These are phyloP conservation scores for Dothiorella sarmentorum DNA, from an alignment of 2,329 filamentous ascomycete species.

Conservation along the genomic window DNA sequence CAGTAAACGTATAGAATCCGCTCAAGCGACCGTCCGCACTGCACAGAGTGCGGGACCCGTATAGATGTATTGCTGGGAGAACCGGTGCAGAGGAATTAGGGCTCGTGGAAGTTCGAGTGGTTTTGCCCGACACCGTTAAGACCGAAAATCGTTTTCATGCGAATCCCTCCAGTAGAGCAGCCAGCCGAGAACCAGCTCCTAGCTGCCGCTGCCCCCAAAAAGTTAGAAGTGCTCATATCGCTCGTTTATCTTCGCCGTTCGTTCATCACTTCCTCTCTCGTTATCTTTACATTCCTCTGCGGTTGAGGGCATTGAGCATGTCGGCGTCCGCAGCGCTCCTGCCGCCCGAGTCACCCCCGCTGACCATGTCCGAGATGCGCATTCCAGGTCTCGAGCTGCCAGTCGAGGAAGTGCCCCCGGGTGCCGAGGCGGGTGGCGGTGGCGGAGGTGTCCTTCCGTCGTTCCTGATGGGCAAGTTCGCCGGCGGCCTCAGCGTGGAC, in stretches of 20 bases:
- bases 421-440: conserved; percentile 27
- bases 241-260: conserved; percentile 14
- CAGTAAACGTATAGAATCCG: conserved; percentile 11
- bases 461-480: conserved; percentile 29
- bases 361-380: conserved; percentile 43
- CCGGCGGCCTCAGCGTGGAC: conserved; percentile 30
- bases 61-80: neutral
- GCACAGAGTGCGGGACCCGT: neutral
- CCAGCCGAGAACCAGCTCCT: conserved; percentile 18
- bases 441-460: conserved; percentile 36
- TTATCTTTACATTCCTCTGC: conserved; percentile 29
- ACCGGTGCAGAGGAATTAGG: conserved; percentile 9
- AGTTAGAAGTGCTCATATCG: conserved; percentile 13
- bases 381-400: conserved; percentile 28
- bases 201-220: conserved; percentile 8
- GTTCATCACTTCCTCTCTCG: conserved; percentile 4
- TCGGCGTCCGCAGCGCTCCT: conserved; percentile 42
- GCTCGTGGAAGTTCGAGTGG: conserved; percentile 3
- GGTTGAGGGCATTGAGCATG: conserved; percentile 44
- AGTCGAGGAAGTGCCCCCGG: conserved; percentile 28
- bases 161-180: conserved; percentile 9
- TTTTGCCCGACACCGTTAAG: conserved; percentile 14
- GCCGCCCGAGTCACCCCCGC: conserved; percentile 25
- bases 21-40: neutral
- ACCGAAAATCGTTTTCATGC: conserved; percentile 17